Evolutionary conservation across 306 rosid genomes (phyloP).

Genomic region (Ammopiptanthus mongolicus): DNA sequence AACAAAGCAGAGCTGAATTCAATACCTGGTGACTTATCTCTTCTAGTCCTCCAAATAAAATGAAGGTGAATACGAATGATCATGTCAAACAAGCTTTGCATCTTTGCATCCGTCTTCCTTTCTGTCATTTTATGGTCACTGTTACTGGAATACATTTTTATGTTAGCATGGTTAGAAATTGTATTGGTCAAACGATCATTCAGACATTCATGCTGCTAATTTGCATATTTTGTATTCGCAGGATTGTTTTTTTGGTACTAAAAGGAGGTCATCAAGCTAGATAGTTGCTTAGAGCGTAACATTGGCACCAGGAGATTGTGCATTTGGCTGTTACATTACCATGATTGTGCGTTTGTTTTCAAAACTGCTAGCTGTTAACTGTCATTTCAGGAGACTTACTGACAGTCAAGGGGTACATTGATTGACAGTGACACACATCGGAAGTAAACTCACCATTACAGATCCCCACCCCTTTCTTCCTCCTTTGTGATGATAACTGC

Average conservation of each 20-base stretch:
- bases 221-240: not conserved
- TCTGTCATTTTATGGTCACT: not conserved
- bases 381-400: not conserved
- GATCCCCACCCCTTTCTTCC: not conserved
- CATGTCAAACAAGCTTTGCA: not conserved
- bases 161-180: not conserved
- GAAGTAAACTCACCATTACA: not conserved
- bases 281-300: not conserved
- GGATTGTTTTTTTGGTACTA: not conserved
- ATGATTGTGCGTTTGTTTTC: not conserved
- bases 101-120: not conserved
- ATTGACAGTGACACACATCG: not conserved
- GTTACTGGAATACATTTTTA: not conserved
- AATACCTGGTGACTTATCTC: not conserved
- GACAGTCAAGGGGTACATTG: not conserved
- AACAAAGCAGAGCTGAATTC: constrained; percentile 44
- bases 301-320: not conserved
- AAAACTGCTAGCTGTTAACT: not conserved
- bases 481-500: not conserved
- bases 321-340: not conserved
- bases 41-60: not conserved
- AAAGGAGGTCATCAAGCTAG: not conserved
- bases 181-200: not conserved
- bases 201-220: not conserved
- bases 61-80: not conserved